Base-by-base conservation (phyloP, 208 protist species). In the Leishmania tropica region DNA sequence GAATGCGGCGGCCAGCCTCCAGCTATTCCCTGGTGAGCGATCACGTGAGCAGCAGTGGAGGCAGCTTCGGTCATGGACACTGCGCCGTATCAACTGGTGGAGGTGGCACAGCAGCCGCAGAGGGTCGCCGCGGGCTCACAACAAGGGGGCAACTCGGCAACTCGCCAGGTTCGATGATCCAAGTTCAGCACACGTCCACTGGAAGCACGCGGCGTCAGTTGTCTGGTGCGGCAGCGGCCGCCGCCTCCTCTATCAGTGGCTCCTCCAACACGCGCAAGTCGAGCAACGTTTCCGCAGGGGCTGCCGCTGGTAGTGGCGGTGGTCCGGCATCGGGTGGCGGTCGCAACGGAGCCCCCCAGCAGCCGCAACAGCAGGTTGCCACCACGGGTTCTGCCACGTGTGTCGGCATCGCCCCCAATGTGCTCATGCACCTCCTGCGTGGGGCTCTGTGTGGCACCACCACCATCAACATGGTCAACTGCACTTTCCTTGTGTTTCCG, bases 401-500 rank as follows among this genome's bases (percentile, higher is more conserved):
- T 76, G 91, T 96, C 24, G 93, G 93, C n/a, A 90, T 96, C 37
- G 85, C 86, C 51, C 85, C 87, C 17, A 84, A 85, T 70, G 87
- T 88, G 3, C 86, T 96, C 28, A 82, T 94, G 60, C 93, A 96
- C 70, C 87, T 96, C 45, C 80, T 96, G 48, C 89, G 89, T 53
- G 88, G 83, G 15, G 85, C 89, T 15, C 85, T 93, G 56, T 83
- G 79, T 31, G 85, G 85, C 21, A 94, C 88, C 84, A 94, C 92
- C 28, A 94, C 92, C 13, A 93, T 96, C 76, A 86, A 88, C 71
- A 87, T 96, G 79, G 90, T 87, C n/a, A 91, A 90, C 78, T 86
- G 84, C 74, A 96, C 91, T 1, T 93, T 96, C 68, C 85, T 96
- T 28, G 85, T 93, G 56, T 96, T 90, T 60, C 93, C 90, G 11